Conservation (phyloP, 129 eudicot genomes). For the Artemisia annua region DNA sequence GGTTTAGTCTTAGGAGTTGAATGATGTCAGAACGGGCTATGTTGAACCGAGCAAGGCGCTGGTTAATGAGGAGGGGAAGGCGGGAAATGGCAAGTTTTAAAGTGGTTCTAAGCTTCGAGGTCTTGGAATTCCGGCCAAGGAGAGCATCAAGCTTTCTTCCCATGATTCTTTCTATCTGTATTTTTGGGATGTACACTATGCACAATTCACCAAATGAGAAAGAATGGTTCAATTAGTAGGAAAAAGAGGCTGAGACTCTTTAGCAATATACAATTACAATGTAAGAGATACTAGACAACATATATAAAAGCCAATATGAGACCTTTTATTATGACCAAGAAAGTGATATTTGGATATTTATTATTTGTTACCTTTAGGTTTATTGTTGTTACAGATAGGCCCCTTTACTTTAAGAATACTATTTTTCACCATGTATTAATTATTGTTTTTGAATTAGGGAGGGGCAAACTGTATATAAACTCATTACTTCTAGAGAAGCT, state of each 20-base stretch:
- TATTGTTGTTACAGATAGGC: background rate
- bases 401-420: conserved; percentile 8
- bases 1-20: conserved; percentile 60
- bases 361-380: conserved; percentile 16
- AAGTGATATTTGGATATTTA: conserved; percentile 10
- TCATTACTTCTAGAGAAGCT: too few species aligned
- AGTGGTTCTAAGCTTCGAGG: conserved; percentile 52
- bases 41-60: conserved; percentile 55
- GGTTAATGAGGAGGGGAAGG: conserved; percentile 62
- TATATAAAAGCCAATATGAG: conserved; percentile 32
- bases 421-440: background rate
- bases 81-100: conserved; percentile 57
- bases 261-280: conserved; percentile 3
- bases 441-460: background rate
- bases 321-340: conserved; percentile 40
- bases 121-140: conserved; percentile 51
- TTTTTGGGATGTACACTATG: conserved; percentile 5
- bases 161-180: conserved; percentile 33
- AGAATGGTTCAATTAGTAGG: background rate
- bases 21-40: conserved; percentile 57
- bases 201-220: conserved; percentile 4
- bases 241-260: conserved; percentile 18
- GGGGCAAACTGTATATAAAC: background rate
- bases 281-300: conserved; percentile 30
- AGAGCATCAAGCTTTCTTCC: conserved; percentile 80